Conservation (phyloP, 352 stramenopile species). For the Phytopythium delawarense region DNA sequence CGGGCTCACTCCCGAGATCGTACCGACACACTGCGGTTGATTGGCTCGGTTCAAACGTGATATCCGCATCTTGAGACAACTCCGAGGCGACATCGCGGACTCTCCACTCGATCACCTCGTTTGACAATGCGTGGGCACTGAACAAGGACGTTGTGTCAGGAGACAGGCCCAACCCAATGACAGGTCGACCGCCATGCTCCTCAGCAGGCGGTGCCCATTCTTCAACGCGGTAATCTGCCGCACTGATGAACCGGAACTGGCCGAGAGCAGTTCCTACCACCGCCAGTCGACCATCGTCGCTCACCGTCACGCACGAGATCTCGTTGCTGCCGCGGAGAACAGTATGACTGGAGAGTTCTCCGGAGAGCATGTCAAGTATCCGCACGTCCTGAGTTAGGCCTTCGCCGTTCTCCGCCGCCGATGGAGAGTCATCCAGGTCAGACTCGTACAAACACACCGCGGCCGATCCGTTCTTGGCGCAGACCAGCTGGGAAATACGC, state of each 20-base stretch:
- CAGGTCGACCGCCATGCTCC: conserved; percentile 1
- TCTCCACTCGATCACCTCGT: conserved; percentile 30
- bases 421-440: background rate
- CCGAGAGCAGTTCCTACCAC: conserved; percentile 22
- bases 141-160: conserved; percentile 28
- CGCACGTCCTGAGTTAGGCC: background rate
- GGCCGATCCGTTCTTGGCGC: background rate
- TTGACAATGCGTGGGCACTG: conserved; percentile 20
- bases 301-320: conserved; percentile 30
- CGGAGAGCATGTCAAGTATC: conserved; percentile 5
- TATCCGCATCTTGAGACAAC: conserved; percentile 18
- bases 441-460: conserved; percentile 4
- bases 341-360: conserved; percentile 11
- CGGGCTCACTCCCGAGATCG: conserved; percentile 18
- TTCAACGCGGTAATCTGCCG: conserved; percentile 25
- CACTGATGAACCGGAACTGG: conserved; percentile 32
- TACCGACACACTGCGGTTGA: conserved; percentile 21
- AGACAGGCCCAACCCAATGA: conserved; percentile 30
- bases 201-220: conserved; percentile 17
- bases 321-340: conserved; percentile 24
- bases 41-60: conserved; percentile 10
- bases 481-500: background rate
- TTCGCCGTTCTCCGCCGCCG: background rate
- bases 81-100: conserved; percentile 19
- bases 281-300: conserved; percentile 21